These are phyloP conservation scores for Bruguiera parviflora DNA, from an alignment of 345 rosid genomes.

Conservation along the genomic window DNA sequence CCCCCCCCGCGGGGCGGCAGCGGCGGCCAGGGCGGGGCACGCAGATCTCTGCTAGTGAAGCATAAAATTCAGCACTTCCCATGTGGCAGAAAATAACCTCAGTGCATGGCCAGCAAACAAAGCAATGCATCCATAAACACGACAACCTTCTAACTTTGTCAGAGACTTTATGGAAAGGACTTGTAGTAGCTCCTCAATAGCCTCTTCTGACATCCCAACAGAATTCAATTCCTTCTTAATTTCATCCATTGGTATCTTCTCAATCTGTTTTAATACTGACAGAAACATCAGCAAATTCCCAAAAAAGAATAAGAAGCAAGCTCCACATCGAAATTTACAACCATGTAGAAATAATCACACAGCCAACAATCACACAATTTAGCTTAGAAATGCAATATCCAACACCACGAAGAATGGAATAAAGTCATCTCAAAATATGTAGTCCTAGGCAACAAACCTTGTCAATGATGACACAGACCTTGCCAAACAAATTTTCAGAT, in stretches of 20 bases:
- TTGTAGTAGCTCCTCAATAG: conserved; percentile 61
- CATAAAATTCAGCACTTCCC: background rate
- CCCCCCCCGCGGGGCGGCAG: no score
- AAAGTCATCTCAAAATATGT: conserved; percentile 2
- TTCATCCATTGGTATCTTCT: conserved; percentile 68
- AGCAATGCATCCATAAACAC: conserved; percentile 9
- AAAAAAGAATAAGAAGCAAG: background rate
- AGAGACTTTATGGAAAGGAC: conserved; percentile 77
- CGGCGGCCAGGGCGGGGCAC: no score
- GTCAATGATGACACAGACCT: conserved; percentile 82
- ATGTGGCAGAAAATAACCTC: conserved; percentile 5
- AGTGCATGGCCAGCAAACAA: background rate
- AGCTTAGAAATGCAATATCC: background rate
- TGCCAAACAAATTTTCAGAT: conserved; percentile 70
- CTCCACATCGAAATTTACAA: background rate
- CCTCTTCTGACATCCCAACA: conserved; percentile 64
- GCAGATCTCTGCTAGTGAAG: no score
- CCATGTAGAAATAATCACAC: background rate
- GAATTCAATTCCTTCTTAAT: conserved; percentile 66
- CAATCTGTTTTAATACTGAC: conserved; percentile 46
- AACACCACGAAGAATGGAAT: background rate
- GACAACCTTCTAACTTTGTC: conserved; percentile 70
- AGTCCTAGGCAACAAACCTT: conserved; percentile 54
- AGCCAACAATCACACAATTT: conserved; percentile 1
- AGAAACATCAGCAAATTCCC: conserved; percentile 1